Conservation (phyloP, 1,139 yeast species). For the Nadsonia starkeyi-henricii region DNA sequence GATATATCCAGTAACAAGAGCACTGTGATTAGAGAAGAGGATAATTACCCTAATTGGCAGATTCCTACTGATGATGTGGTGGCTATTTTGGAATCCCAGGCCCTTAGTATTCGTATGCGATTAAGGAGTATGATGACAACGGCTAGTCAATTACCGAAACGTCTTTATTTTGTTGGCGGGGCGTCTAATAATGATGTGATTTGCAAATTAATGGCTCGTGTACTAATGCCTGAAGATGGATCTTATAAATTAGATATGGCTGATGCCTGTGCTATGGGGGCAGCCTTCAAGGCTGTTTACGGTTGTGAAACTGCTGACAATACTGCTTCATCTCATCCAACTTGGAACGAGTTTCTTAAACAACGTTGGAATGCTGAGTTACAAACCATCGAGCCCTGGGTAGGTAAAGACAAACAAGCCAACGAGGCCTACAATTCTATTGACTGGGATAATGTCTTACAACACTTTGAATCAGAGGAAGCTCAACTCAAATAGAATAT, state of each 20-base stretch:
- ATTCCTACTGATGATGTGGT: slow-evolving; percentile 50
- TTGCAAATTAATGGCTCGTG: slow-evolving; percentile 52
- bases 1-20: not conserved
- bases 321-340: not conserved
- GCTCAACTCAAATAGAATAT: not conserved
- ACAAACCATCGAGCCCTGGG: too few species aligned
- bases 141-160: slow-evolving; percentile 38
- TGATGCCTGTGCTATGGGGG: slow-evolving; percentile 92
- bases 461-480: not conserved
- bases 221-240: slow-evolving; percentile 50
- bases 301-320: slow-evolving; percentile 3
- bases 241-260: slow-evolving; percentile 63
- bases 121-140: slow-evolving; percentile 54
- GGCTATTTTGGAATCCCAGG: slow-evolving; percentile 76
- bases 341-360: not conserved
- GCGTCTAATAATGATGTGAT: slow-evolving; percentile 62
- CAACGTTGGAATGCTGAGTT: not conserved
- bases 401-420: too few species aligned
- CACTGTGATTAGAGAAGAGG: not conserved
- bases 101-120: slow-evolving; percentile 68
- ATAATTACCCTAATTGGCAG: not conserved
- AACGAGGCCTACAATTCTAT: not conserved
- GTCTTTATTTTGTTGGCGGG: slow-evolving; percentile 78
- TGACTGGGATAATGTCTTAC: not conserved
- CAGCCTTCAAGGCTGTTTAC: slow-evolving; percentile 47